Conservation (phyloP, 768 basidiomycete species). For the Heimioporus sp. region DNA sequence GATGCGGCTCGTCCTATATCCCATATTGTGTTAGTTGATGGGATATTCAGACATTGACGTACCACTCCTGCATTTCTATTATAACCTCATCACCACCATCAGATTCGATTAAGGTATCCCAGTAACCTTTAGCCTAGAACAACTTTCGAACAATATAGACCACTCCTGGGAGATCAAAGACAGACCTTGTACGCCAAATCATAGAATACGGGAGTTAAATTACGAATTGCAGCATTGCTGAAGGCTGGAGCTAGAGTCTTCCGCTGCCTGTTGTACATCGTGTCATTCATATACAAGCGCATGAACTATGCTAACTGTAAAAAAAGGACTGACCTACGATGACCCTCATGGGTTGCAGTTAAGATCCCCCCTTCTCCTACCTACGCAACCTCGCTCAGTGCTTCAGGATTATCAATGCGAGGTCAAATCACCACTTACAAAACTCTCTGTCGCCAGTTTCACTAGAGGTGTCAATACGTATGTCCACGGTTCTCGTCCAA, state of each 20-base stretch:
- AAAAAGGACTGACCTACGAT: conserved; percentile 34
- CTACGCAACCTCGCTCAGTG: background rate
- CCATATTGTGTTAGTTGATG: background rate
- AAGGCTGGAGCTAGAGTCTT: too few relatives aligned
- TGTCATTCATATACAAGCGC: too few relatives aligned
- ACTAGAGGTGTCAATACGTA: conserved; percentile 30
- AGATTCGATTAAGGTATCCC: conserved; percentile 25
- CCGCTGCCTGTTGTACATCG: too few relatives aligned
- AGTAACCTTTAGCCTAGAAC: background rate
- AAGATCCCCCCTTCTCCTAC: conserved; percentile 29
- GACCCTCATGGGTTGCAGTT: conserved; percentile 39
- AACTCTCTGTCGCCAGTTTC: too few relatives aligned
- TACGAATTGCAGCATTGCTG: too few relatives aligned
- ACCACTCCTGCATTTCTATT: conserved; percentile 39
- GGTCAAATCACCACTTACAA: too few relatives aligned
- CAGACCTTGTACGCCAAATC: too few relatives aligned
- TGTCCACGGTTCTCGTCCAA: conserved; percentile 18
- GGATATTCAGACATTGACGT: background rate
- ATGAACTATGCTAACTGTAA: too few relatives aligned
- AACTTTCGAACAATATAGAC: too few relatives aligned
- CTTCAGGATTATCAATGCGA: too few relatives aligned
- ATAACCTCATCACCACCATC: conserved; percentile 11
- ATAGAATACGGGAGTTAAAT: too few relatives aligned
- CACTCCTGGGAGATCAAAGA: too few relatives aligned
- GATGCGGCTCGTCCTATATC: conserved; percentile 33